Evolutionary conservation across 129 eudicot genomes (phyloP).

Genomic region (Chrysanthemum makinoi): DNA sequence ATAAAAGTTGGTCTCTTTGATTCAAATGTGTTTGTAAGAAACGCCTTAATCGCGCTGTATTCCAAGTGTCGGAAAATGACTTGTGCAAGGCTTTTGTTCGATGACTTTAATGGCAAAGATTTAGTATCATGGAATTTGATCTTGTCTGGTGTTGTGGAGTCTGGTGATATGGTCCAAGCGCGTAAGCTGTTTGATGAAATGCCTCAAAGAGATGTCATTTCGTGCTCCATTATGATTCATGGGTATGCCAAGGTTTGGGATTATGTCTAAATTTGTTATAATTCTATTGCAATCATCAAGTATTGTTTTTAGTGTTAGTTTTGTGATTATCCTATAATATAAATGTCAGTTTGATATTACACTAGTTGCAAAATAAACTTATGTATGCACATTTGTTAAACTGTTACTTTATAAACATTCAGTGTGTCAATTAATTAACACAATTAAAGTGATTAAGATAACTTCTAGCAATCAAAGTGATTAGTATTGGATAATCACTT

Average conservation of each 20-base stretch:
- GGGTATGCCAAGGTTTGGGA: constrained; percentile 53
- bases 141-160: constrained; percentile 33
- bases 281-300: too few species aligned
- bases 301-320: too few species aligned
- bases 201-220: constrained; percentile 44
- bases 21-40: constrained; percentile 42
- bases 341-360: too few species aligned
- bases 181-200: constrained; percentile 51
- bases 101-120: constrained; percentile 36
- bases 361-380: too few species aligned
- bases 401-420: too few species aligned
- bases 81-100: constrained; percentile 31
- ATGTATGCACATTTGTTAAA: too few species aligned
- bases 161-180: constrained; percentile 39
- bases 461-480: too few species aligned
- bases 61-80: constrained; percentile 35
- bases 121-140: constrained; percentile 53
- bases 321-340: too few species aligned
- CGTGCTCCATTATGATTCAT: constrained; percentile 54
- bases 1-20: constrained; percentile 39
- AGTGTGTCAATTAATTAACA: too few species aligned
- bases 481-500: neutral
- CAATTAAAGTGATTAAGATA: too few species aligned
- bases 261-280: neutral
- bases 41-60: constrained; percentile 49